phyloP scores from a whole-genome alignment of 2,329 filamentous ascomycete genomes.

The Ophiostoma sp. region DNA sequence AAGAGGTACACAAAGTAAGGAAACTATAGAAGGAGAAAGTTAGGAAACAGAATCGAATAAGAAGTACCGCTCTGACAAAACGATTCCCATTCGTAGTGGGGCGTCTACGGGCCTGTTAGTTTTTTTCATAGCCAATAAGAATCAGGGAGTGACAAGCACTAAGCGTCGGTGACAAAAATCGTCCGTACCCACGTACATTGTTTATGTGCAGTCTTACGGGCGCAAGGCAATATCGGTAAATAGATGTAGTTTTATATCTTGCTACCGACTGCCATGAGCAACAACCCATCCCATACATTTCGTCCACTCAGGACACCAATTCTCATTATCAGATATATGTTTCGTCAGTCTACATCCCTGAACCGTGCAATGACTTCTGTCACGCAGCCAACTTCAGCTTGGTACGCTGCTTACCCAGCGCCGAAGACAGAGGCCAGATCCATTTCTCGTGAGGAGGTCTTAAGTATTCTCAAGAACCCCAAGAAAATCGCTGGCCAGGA shows the following conservation, averaged over 20 bases:
- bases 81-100: too few species aligned
- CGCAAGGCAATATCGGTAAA: background rate
- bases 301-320: background rate
- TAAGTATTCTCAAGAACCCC: background rate
- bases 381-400: background rate
- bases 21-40: background rate
- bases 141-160: background rate
- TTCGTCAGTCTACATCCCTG: background rate
- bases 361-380: background rate
- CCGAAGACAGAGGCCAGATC: conserved; percentile 1
- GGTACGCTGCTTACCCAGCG: conserved; percentile 22
- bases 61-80: background rate
- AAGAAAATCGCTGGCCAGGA: conserved; percentile 30
- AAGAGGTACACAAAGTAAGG: background rate
- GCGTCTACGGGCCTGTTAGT: background rate
- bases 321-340: background rate
- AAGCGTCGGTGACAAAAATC: background rate
- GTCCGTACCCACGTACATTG: background rate
- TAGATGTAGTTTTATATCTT: background rate
- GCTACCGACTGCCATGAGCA: background rate
- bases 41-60: background rate
- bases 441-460: conserved; percentile 10
- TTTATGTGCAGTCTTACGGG: background rate
- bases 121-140: background rate
- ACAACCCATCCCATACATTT: background rate